Evolutionary conservation across 768 basidiomycete species (phyloP).

Genomic region (Suillus subalutaceus): DNA sequence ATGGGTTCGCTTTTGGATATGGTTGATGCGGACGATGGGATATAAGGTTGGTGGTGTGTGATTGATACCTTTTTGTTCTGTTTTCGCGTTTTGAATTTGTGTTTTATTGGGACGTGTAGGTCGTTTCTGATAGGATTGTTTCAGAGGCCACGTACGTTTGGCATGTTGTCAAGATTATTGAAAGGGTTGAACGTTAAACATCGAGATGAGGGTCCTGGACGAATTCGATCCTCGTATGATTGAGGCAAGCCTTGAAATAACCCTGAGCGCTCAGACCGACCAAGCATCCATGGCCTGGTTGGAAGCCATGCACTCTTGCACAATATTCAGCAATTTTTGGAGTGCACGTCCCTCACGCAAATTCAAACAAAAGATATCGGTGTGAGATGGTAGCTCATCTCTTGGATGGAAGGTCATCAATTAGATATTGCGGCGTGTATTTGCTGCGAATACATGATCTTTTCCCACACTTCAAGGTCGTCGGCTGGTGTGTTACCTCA

Average conservation of each 20-base stretch:
- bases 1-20: constrained; percentile 62
- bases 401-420: neutral
- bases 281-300: neutral
- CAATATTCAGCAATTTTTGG: neutral
- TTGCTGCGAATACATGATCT: neutral
- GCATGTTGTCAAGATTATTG: neutral
- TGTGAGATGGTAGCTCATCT: neutral
- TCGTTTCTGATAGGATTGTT: neutral
- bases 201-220: neutral
- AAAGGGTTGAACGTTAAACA: neutral
- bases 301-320: neutral
- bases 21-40: constrained; percentile 44
- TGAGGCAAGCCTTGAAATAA: neutral
- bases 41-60: constrained; percentile 18
- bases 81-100: neutral
- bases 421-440: neutral
- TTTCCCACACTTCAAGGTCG: neutral
- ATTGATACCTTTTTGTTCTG: too few species aligned
- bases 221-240: neutral
- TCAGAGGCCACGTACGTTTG: neutral
- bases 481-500: neutral
- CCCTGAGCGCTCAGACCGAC: neutral
- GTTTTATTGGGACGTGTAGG: neutral
- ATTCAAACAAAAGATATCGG: neutral
- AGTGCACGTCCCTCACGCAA: neutral